Conservation (phyloP, 2,329 filamentous ascomycete species). For the Cordyceps fumosorosea region DNA sequence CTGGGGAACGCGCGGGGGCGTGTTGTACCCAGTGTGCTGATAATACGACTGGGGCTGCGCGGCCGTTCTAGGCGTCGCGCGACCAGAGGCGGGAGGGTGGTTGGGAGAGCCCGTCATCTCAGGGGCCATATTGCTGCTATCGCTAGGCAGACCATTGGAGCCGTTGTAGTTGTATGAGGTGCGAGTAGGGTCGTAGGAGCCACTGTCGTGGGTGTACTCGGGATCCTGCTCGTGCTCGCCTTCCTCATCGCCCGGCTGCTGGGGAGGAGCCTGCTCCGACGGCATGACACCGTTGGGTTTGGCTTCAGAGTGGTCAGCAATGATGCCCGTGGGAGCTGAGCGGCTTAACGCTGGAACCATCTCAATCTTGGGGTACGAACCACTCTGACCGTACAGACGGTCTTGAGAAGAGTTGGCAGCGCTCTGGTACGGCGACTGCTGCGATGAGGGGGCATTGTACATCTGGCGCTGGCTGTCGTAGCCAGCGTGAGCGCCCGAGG, state of each 20-base stretch:
- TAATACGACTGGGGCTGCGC: slow-evolving; percentile 69
- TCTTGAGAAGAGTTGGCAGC: slow-evolving; percentile 54
- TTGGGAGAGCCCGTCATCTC: slow-evolving; percentile 77
- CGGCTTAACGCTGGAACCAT: slow-evolving; percentile 76
- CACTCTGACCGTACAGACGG: slow-evolving; percentile 61
- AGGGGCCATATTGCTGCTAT: slow-evolving; percentile 68
- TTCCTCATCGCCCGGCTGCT: slow-evolving; percentile 56
- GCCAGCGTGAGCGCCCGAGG: slow-evolving; percentile 50
- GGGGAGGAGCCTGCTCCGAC: slow-evolving; percentile 40
- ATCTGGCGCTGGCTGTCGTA: slow-evolving; percentile 75
- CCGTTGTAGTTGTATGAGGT: slow-evolving; percentile 72
- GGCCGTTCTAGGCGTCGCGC: slow-evolving; percentile 78
- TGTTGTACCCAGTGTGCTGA: slow-evolving; percentile 64
- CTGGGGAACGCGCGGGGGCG: slow-evolving; percentile 63
- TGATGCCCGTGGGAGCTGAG: slow-evolving; percentile 48
- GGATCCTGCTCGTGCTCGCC: slow-evolving; percentile 68
- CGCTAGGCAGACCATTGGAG: slow-evolving; percentile 57
- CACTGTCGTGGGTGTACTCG: slow-evolving; percentile 82
- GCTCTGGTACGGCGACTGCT: slow-evolving; percentile 66
- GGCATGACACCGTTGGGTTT: slow-evolving; percentile 64
- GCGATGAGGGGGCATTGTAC: slow-evolving; percentile 65
- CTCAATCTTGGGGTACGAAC: slow-evolving; percentile 71
- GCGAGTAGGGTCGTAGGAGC: slow-evolving; percentile 65
- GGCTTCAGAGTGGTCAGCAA: slow-evolving; percentile 56
- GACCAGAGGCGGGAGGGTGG: slow-evolving; percentile 73